Percentiles rank a stretch among this genome's conserved stretches.
phyloP scores from a whole-genome alignment of 345 rosid species.

The Eucalyptus regnans region DNA sequence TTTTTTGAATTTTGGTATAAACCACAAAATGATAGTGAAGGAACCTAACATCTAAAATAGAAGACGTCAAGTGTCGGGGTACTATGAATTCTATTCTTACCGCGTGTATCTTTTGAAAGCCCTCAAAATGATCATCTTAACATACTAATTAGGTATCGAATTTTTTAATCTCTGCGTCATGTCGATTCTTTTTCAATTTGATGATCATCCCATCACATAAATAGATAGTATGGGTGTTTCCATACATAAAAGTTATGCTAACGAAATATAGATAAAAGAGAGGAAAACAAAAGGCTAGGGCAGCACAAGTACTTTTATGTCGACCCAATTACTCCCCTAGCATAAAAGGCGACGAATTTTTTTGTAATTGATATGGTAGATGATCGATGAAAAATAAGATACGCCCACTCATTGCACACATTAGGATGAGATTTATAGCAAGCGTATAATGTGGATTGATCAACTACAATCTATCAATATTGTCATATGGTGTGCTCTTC shows the following conservation, averaged over 20 bases:
- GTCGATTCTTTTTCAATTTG: neutral
- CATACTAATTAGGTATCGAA: neutral
- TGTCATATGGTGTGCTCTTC: neutral
- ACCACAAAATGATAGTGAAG: neutral
- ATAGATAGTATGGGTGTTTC: neutral
- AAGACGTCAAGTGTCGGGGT: neutral
- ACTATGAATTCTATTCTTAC: neutral
- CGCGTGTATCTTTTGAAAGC: neutral
- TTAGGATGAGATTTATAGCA: neutral
- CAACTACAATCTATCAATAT: accelerated
- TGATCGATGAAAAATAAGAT: neutral
- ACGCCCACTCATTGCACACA: neutral
- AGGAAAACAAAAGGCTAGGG: neutral
- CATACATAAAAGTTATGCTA: neutral
- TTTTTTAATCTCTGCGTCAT: neutral
- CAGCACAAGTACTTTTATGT: neutral
- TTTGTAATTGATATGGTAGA: neutral
- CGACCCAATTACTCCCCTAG: neutral
- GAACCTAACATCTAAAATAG: neutral
- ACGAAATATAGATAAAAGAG: neutral
- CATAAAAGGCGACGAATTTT: accelerated
- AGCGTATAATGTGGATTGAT: neutral
- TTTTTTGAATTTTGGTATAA: neutral
- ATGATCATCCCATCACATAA: neutral
- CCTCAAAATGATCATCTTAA: neutral